phyloP scores from a whole-genome alignment of 306 rosid genomes.

The Rosa chinensis region DNA sequence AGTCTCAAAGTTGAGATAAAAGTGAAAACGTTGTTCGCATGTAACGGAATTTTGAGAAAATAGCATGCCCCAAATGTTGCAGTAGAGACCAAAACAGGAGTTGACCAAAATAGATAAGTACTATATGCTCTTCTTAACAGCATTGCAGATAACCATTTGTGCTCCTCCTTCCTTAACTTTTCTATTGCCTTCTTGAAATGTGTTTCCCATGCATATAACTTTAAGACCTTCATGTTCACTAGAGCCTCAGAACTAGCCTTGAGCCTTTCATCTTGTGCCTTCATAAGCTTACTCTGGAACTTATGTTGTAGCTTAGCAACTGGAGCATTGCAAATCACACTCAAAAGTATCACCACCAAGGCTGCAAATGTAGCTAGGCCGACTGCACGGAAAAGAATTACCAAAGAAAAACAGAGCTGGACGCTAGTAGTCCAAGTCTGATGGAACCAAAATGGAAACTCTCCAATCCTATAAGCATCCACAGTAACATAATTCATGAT shows the following conservation, averaged over 20 bases:
- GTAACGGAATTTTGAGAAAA: slow-evolving; percentile 69
- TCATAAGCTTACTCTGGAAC: slow-evolving; percentile 78
- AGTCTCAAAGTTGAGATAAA: slow-evolving; percentile 86
- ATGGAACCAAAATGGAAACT: slow-evolving; percentile 90
- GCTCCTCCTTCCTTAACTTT: slow-evolving; percentile 58
- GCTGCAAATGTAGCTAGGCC: slow-evolving; percentile 85
- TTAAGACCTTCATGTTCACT: slow-evolving; percentile 80
- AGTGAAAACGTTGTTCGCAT: slow-evolving; percentile 81
- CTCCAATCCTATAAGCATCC: slow-evolving; percentile 91
- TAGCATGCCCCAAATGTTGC: slow-evolving; percentile 85
- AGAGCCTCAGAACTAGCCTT: slow-evolving; percentile 74
- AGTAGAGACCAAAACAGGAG: slow-evolving; percentile 75
- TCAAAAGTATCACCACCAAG: slow-evolving; percentile 59
- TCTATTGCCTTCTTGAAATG: slow-evolving; percentile 62
- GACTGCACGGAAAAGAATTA: slow-evolving; percentile 62
- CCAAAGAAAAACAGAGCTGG: slow-evolving; percentile 66
- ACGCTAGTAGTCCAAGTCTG: slow-evolving; percentile 82
- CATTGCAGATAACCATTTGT: slow-evolving; percentile 70
- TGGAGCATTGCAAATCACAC: slow-evolving; percentile 69
- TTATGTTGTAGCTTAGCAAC: slow-evolving; percentile 78
- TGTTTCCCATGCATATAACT: slow-evolving; percentile 89
- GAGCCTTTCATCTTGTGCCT: slow-evolving; percentile 74
- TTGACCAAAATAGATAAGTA: slow-evolving; percentile 64
- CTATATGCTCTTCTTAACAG: slow-evolving; percentile 57
- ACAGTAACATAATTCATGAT: slow-evolving; percentile 87